Evolutionary conservation across 2,329 filamentous ascomycete species (phyloP).

Genomic region (Teratosphaeria gauchensis): DNA sequence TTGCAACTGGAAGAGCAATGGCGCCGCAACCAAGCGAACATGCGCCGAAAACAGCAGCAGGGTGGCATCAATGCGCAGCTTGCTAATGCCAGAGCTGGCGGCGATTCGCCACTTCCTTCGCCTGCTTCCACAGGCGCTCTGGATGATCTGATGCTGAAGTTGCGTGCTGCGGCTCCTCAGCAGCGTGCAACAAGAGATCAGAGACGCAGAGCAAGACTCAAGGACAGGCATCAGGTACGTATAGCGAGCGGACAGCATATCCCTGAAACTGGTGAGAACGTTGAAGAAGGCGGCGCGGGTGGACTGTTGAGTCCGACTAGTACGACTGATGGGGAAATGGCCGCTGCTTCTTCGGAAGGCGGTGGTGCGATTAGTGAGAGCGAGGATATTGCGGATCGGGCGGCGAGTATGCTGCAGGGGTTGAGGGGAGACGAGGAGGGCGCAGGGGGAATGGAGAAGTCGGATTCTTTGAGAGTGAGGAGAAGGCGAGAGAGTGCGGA

Average conservation of each 20-base stretch:
- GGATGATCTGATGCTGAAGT: conserved; percentile 90
- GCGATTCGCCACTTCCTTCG: conserved; percentile 32
- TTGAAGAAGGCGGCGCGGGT: conserved; percentile 17
- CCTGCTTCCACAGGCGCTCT: conserved; percentile 76
- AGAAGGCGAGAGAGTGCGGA: conserved; percentile 71
- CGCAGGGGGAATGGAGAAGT: conserved; percentile 41
- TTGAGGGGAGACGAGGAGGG: conserved; percentile 57
- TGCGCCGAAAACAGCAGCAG: conserved; percentile 66
- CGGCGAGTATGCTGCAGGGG: conserved; percentile 73
- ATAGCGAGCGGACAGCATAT: conserved; percentile 82
- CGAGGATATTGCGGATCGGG: conserved; percentile 75
- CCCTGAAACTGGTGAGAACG: conserved; percentile 48
- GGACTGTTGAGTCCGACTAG: conserved; percentile 20
- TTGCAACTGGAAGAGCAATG: conserved; percentile 68
- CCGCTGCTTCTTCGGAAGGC: conserved; percentile 14
- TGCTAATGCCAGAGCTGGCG: conserved; percentile 33
- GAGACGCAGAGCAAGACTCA: conserved; percentile 73
- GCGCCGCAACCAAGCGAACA: conserved; percentile 77
- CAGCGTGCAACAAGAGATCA: conserved; percentile 81
- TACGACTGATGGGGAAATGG: conserved; percentile 14
- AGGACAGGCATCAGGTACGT: conserved; percentile 82
- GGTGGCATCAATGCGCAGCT: conserved; percentile 51
- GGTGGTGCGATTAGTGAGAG: conserved; percentile 31
- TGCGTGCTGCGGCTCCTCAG: conserved; percentile 86
- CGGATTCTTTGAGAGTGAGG: conserved; percentile 43